Evolutionary conservation across 73 alveolate species (phyloP).

Genomic region (Tetrahymena borealis): DNA sequence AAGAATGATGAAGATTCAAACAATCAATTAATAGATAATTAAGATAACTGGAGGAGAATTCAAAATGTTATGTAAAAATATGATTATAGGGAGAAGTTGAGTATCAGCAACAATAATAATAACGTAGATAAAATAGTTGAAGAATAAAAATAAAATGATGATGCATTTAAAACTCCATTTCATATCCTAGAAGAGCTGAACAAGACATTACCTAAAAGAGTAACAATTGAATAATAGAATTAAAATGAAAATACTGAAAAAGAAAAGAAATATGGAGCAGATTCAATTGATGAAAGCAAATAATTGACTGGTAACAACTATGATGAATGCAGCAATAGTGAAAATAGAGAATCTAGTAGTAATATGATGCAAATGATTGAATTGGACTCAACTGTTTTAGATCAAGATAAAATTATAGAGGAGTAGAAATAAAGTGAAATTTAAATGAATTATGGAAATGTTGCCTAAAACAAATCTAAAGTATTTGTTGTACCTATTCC

Average conservation of each 20-base stretch:
- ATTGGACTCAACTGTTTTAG: neutral
- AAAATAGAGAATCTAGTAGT: neutral
- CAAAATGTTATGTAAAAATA: neutral
- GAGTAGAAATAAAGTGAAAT: neutral
- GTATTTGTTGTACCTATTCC: neutral
- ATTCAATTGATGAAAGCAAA: neutral
- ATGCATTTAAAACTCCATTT: neutral
- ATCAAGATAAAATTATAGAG: neutral
- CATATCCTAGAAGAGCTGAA: neutral
- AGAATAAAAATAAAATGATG: neutral
- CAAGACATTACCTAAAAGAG: neutral
- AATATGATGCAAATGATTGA: neutral
- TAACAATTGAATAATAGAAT: neutral
- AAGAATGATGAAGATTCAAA: neutral
- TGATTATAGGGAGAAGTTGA: neutral
- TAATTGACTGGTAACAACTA: neutral
- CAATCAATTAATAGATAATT: neutral
- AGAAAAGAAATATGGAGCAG: neutral
- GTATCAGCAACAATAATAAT: neutral
- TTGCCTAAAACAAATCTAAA: neutral
- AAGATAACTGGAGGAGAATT: neutral
- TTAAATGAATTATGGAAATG: neutral
- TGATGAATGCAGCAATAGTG: neutral
- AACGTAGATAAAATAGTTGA: neutral
- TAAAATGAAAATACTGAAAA: neutral